Evolutionary conservation across 2,329 filamentous ascomycete genomes (phyloP), one percentile per base, ranked within the genome.

Genomic region (Epichloe elymi): DNA sequence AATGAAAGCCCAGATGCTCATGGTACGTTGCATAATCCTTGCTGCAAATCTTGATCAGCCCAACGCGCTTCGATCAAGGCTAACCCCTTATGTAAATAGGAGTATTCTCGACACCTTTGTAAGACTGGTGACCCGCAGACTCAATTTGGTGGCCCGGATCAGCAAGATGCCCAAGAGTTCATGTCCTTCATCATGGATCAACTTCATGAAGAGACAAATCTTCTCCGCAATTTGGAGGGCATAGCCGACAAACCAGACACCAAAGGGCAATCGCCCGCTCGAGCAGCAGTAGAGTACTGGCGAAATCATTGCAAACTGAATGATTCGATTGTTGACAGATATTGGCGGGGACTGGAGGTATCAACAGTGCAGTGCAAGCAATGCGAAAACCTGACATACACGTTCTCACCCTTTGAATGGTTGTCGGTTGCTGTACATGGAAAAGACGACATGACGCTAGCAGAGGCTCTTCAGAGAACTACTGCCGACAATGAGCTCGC

Each of bases 101-200:
- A 80, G 43, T 86, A 86, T 54, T 77, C 67, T 15, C 58, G 60
- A 35, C 62, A 70, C 51, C 54, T 71, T 8, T 68, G 65, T 51
- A 60, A 65, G 26, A 46, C 51, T 55, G 66, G 51, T 59, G 58
- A 42, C 51, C 53, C 48, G 51, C 56, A 37, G 51, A 60, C 47
- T 54, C 57, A 78, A 6, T 93, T 89, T 70, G 86, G 83, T 14
- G 83, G 87, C 40, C 74, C 75, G 23, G 72, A 80, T 47, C 91
- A 97, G 63, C 93, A 97, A 67, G 93, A 98, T 61, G 85, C 89
- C 2, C 86, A 90, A 57, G 93, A 97, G 60, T 95, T 95, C 58
- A 82, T 91, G 57, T 81, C 82, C 44, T 95, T 94, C 61, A 66
- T 96, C 26, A 75, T 95, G 38, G 82, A 87, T 49, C 83, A 85